Percentiles rank a stretch among this genome's conserved stretches.
Evolutionary conservation across 441 rosid species (phyloP).

Genomic region (Codiaeum variegatum): DNA sequence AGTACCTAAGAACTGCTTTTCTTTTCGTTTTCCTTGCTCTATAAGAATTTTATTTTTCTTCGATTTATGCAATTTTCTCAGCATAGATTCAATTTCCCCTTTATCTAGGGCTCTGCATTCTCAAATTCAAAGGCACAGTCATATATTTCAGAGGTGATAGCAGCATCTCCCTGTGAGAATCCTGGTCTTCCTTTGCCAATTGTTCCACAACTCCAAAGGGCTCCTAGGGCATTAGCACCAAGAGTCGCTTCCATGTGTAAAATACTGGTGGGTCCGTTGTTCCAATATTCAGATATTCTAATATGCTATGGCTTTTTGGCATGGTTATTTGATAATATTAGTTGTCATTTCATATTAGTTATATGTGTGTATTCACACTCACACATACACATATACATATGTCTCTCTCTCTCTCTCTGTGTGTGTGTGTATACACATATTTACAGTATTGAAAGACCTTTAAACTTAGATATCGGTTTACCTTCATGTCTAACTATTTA

Average conservation of each 20-base stretch:
- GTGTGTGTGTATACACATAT: too few relatives aligned
- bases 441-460: neutral
- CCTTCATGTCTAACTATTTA: neutral
- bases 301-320: neutral
- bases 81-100: constrained; percentile 20
- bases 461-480: neutral
- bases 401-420: too few relatives aligned
- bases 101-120: constrained; percentile 52
- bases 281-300: neutral
- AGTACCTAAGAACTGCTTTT: constrained; percentile 8
- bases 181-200: constrained; percentile 43
- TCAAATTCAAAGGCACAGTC: constrained; percentile 58
- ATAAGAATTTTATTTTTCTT: neutral
- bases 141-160: constrained; percentile 61
- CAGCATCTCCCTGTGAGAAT: constrained; percentile 52
- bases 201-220: constrained; percentile 66
- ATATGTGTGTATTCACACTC: too few relatives aligned
- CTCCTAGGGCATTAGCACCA: constrained; percentile 66
- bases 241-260: constrained; percentile 87
- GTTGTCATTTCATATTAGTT: neutral
- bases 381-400: too few relatives aligned
- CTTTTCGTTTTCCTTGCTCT: neutral
- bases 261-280: constrained; percentile 59
- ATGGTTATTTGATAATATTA: neutral
- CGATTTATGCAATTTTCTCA: constrained; percentile 6